These are phyloP conservation scores for Echria macrotheca DNA, from an alignment of 495 filamentous ascomycete species.

Conservation along the genomic window DNA sequence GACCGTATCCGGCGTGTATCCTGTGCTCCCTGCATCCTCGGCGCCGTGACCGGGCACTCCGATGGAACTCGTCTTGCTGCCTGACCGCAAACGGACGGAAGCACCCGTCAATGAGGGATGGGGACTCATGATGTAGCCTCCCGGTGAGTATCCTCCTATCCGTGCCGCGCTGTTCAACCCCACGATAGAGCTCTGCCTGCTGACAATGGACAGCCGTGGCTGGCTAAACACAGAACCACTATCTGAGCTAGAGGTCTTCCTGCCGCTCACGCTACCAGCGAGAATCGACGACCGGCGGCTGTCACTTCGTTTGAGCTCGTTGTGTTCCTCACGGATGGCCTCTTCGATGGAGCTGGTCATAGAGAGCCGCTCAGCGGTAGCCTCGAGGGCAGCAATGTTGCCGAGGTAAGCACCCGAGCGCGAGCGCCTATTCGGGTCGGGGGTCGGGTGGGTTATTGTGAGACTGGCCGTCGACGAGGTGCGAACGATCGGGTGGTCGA, in stretches of 20 bases:
- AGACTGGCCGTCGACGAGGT: constrained; percentile 54
- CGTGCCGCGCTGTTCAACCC: constrained; percentile 61
- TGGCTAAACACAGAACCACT: constrained; percentile 29
- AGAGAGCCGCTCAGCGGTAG: constrained; percentile 75
- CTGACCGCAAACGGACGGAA: constrained; percentile 52
- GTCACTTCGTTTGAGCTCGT: constrained; percentile 66
- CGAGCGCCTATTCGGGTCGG: constrained; percentile 66
- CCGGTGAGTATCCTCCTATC: constrained; percentile 67
- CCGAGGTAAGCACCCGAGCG: constrained; percentile 66
- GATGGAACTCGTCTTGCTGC: constrained; percentile 44
- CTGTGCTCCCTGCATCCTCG: not conserved
- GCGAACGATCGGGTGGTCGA: constrained; percentile 48
- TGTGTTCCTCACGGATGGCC: constrained; percentile 74
- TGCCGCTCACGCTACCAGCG: constrained; percentile 34
- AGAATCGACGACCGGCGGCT: constrained; percentile 54
- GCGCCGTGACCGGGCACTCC: constrained; percentile 7
- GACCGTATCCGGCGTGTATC: constrained; percentile 22
- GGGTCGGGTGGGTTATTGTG: constrained; percentile 66
- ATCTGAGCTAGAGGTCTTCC: constrained; percentile 27
- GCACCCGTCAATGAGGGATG: constrained; percentile 55
- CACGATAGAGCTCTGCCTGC: constrained; percentile 60
- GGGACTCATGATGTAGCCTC: constrained; percentile 60
- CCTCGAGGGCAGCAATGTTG: constrained; percentile 79
- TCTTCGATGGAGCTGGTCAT: constrained; percentile 72
- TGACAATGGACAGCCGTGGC: constrained; percentile 41